These are phyloP conservation scores for Pestalotiopsis sp. DNA, from an alignment of 2,329 filamentous ascomycete species.

Conservation along the genomic window DNA sequence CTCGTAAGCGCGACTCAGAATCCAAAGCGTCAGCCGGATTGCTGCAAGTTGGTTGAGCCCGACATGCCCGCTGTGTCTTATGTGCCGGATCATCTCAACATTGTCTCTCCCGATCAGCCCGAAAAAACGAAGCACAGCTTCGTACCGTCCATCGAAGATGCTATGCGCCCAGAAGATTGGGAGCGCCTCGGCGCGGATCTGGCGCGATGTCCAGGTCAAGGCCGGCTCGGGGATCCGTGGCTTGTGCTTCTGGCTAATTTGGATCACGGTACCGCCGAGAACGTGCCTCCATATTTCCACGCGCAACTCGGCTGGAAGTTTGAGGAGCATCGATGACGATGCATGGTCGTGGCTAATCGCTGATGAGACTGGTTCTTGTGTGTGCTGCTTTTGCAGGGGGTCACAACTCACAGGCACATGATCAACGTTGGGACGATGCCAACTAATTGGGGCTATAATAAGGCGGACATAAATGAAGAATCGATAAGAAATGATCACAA, in stretches of 20 bases:
- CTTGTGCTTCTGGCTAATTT: conserved; percentile 2
- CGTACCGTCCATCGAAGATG: neutral
- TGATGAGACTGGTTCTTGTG: neutral
- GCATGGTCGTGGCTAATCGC: neutral
- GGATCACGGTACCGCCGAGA: neutral
- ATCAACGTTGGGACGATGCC: neutral
- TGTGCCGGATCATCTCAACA: neutral
- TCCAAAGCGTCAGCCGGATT: conserved; percentile 1
- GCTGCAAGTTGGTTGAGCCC: neutral
- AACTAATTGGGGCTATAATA: neutral
- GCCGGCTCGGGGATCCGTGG: neutral
- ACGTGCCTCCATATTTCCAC: neutral
- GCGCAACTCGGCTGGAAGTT: conserved; percentile 8
- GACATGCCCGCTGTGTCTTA: conserved; percentile 6
- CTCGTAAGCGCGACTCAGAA: neutral
- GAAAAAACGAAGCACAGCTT: conserved; percentile 3
- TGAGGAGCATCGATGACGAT: neutral
- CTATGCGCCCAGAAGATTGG: conserved; percentile 4
- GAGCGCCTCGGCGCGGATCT: neutral
- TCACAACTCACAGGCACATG: neutral
- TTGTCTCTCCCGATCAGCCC: neutral
- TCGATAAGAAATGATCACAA: neutral
- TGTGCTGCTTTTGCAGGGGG: neutral
- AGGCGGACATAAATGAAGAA: neutral
- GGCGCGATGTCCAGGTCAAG: conserved; percentile 3